Evolutionary conservation across 192 early-diverging fungal species (phyloP).

Genomic region (Linnemannia elongata): DNA sequence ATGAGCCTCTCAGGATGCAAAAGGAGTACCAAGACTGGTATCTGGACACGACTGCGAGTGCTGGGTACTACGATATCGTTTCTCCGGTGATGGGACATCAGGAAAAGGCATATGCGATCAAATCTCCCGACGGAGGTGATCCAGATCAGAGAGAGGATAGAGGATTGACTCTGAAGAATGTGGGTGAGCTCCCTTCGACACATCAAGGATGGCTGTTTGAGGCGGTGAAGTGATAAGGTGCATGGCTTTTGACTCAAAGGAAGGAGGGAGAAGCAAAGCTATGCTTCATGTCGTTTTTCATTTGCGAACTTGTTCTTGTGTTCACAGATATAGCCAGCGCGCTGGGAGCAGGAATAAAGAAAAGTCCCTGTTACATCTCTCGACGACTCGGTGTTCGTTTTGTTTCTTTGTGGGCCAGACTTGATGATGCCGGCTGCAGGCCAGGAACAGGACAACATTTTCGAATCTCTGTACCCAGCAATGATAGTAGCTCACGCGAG

Average conservation of each 20-base stretch:
- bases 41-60: neutral
- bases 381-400: too few relatives aligned
- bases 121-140: neutral
- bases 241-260: neutral
- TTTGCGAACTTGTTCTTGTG: too few relatives aligned
- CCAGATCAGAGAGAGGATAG: neutral
- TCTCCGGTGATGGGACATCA: conserved; percentile 1
- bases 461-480: too few relatives aligned
- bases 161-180: neutral
- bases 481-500: too few relatives aligned
- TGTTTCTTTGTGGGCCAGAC: too few relatives aligned
- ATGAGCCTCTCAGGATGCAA: neutral
- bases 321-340: too few relatives aligned
- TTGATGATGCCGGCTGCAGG: too few relatives aligned
- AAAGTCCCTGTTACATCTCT: too few relatives aligned
- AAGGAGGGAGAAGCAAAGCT: too few relatives aligned
- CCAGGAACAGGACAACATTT: too few relatives aligned
- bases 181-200: neutral
- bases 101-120: conserved; percentile 9
- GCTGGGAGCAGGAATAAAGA: too few relatives aligned
- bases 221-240: neutral
- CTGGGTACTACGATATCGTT: neutral
- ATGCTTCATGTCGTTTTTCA: too few relatives aligned
- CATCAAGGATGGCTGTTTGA: neutral
- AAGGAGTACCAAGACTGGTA: neutral